Conservation (phyloP, 305 asterid species). For the Fraxinus greggii region DNA sequence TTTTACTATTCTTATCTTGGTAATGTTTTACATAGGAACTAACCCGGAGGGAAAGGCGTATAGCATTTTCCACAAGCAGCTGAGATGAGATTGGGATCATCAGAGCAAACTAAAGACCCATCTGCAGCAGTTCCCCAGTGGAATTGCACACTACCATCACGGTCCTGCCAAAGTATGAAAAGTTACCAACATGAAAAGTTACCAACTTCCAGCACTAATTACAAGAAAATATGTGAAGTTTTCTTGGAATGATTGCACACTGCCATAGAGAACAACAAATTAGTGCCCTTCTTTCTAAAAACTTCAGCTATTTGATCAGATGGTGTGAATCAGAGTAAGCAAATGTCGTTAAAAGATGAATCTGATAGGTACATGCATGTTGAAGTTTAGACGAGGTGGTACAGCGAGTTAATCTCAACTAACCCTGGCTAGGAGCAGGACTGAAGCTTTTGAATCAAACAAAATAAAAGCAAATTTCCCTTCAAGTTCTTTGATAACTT, state of each 20-base stretch:
- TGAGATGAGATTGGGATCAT: constrained; percentile 52
- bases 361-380: background rate
- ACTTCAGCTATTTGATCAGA: background rate
- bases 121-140: constrained; percentile 74
- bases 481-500: constrained; percentile 57
- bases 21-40: background rate
- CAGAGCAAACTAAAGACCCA: constrained; percentile 65
- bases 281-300: constrained; percentile 3
- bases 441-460: constrained; percentile 53
- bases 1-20: background rate
- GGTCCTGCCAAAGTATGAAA: constrained; percentile 50
- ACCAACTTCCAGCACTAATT: background rate
- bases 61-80: constrained; percentile 58
- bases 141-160: constrained; percentile 57
- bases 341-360: background rate
- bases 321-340: background rate
- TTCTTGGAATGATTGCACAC: background rate
- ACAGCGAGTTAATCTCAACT: constrained; percentile 4
- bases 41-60: constrained; percentile 71
- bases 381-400: background rate
- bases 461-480: constrained; percentile 65
- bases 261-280: background rate
- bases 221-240: background rate
- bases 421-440: constrained; percentile 66
- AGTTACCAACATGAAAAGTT: background rate